Conservation (phyloP, 2,329 filamentous ascomycete species). For the Colletotrichum sp. region DNA sequence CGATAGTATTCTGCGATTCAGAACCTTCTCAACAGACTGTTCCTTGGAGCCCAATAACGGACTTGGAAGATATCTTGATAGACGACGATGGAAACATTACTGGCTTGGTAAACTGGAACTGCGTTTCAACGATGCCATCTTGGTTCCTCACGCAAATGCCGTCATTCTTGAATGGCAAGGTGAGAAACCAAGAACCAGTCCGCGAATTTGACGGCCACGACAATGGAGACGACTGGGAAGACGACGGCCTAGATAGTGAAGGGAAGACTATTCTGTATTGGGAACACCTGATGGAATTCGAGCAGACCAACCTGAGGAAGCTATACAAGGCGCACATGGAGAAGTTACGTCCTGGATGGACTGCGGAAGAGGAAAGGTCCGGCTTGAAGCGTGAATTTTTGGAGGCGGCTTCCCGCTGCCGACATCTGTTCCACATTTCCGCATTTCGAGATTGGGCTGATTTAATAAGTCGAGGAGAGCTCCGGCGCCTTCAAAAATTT, state of each 20-base stretch:
- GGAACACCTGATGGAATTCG: constrained; percentile 44
- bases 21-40: constrained; percentile 30
- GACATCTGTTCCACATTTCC: not conserved
- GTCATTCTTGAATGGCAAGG: constrained; percentile 33
- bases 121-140: constrained; percentile 41
- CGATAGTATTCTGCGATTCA: constrained; percentile 32
- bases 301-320: constrained; percentile 40
- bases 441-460: not conserved
- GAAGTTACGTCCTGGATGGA: constrained; percentile 36
- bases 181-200: constrained; percentile 34
- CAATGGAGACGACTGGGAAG: not conserved
- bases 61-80: constrained; percentile 43
- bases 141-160: constrained; percentile 40
- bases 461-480: not conserved
- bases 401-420: constrained; percentile 7
- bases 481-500: not conserved
- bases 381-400: constrained; percentile 37
- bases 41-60: constrained; percentile 39
- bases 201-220: constrained; percentile 35
- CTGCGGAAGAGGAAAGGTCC: constrained; percentile 23
- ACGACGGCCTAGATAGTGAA: constrained; percentile 36
- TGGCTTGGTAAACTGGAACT: constrained; percentile 48
- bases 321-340: constrained; percentile 36
- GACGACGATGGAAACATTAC: constrained; percentile 38
- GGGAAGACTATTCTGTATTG: constrained; percentile 43